Percentiles rank a stretch among this genome's conserved stretches.
Conservation (phyloP, 2,329 filamentous ascomycete genomes). For the Lasiodiplodia theobromae region DNA sequence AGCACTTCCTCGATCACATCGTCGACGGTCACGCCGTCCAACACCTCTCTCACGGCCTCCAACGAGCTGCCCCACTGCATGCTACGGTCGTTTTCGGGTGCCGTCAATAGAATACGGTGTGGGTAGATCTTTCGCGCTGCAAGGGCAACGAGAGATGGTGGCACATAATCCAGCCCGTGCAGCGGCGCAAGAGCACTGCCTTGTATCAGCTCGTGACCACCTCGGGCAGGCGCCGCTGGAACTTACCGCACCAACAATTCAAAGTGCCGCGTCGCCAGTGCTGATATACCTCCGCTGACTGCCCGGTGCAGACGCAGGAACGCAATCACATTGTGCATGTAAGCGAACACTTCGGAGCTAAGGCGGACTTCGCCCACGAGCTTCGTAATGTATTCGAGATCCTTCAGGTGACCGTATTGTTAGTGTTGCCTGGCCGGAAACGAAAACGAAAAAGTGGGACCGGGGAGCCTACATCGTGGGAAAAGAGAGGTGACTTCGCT, state of each 20-base stretch:
- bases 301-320: slow-evolving; percentile 90
- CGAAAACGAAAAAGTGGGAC: background rate
- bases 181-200: slow-evolving; percentile 75
- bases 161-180: slow-evolving; percentile 80
- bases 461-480: slow-evolving; percentile 50
- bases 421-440: background rate
- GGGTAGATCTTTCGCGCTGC: slow-evolving; percentile 87
- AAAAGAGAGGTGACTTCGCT: slow-evolving; percentile 45
- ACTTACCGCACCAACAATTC: slow-evolving; percentile 67
- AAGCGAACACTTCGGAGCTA: slow-evolving; percentile 79
- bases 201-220: slow-evolving; percentile 38
- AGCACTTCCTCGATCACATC: slow-evolving; percentile 66
- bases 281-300: slow-evolving; percentile 78
- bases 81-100: slow-evolving; percentile 78
- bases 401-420: slow-evolving; percentile 37
- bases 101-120: slow-evolving; percentile 78
- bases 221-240: background rate
- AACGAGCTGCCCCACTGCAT: slow-evolving; percentile 91
- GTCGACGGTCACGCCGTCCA: slow-evolving; percentile 66
- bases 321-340: slow-evolving; percentile 85
- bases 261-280: slow-evolving; percentile 80
- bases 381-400: slow-evolving; percentile 67
- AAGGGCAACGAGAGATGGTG: slow-evolving; percentile 81
- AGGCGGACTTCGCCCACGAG: slow-evolving; percentile 66
- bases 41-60: slow-evolving; percentile 69